Conservation (phyloP, 2,329 filamentous ascomycete genomes). For the Pyrenophora teres region DNA sequence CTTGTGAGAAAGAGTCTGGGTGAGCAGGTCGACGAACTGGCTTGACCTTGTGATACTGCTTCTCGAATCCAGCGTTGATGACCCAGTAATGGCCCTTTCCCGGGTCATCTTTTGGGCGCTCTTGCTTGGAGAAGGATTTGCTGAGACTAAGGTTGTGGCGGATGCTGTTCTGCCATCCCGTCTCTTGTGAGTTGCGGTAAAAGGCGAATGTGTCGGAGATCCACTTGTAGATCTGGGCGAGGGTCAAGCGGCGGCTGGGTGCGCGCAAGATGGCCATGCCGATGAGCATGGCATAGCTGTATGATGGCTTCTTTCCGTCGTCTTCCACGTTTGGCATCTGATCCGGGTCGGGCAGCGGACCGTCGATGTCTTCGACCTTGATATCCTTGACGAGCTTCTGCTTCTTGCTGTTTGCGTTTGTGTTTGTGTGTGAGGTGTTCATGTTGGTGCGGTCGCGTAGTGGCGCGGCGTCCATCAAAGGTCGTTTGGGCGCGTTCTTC, state of each 20-base stretch:
- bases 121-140: conserved; percentile 95
- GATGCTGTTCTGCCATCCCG: conserved; percentile 99
- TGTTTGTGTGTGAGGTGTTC: not conserved
- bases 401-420: conserved; percentile 70
- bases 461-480: conserved; percentile 72
- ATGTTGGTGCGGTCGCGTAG: conserved; percentile 64
- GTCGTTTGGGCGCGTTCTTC: conserved; percentile 58
- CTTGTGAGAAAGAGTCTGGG: conserved; percentile 42
- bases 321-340: conserved; percentile 84
- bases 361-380: conserved; percentile 45
- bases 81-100: conserved; percentile 98
- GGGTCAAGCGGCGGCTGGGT: conserved; percentile 78
- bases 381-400: conserved; percentile 61
- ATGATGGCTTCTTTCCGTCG: conserved; percentile 84
- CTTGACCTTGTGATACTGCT: conserved; percentile 88
- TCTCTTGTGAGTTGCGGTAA: conserved; percentile 76
- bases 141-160: conserved; percentile 96
- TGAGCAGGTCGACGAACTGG: conserved; percentile 61
- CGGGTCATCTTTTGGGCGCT: conserved; percentile 93
- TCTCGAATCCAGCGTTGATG: conserved; percentile 87
- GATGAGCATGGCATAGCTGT: conserved; percentile 93
- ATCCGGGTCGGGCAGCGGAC: conserved; percentile 68
- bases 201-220: conserved; percentile 94
- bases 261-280: conserved; percentile 95
- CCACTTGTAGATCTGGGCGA: conserved; percentile 98